Evolutionary conservation across 129 eudicot genomes (phyloP), one percentile per base, ranked within the genome.

Genomic region (Sambucus nigra): DNA sequence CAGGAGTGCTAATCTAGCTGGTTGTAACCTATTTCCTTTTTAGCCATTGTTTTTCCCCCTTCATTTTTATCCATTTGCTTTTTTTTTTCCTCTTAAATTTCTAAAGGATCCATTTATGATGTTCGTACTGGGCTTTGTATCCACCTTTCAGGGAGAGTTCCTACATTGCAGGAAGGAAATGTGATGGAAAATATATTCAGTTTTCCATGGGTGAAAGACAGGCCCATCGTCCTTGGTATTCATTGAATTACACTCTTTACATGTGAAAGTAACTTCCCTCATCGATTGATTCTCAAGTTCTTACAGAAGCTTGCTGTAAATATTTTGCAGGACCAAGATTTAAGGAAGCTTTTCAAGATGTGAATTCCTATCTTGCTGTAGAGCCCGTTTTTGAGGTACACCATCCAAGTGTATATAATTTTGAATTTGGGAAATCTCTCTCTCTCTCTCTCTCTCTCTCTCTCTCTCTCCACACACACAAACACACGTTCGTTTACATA

Each of bases 271-370:
- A 17, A 11, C 47, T 35, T 19, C n/a, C 0, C 6, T 2, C 10
- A 17, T 25, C 41, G 4, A 46, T 27, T 10, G n/a, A 14, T 46
- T 52, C 41, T 40, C 25, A 19, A 42, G 22, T 19, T 44, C 35
- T 22, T 39, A 49, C 25, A 5, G n/a, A 25, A 51, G 41, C 19
- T 69, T 47, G 51, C 50, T 51, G 22, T 40, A 14, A 26, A 24
- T 65, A 53, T 53, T 56, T 65, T 56, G 28, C 73, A 91, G 99
- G 99, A 55, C 72, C 95, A 52, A 69, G 94, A 78, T 85, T 91
- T 61, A 91, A 82, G 76, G 99, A 91, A 46, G 99, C 99, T 32
- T 91, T 91, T 75, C 87, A 91, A 70, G 99, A 85, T 57, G 94
- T 95, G 44, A 70, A 75, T 27, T 77, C 91, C 31, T 91, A 79